phyloP scores from a whole-genome alignment of 805 yeast genomes.

The Jamesozyma jinghongensis region DNA sequence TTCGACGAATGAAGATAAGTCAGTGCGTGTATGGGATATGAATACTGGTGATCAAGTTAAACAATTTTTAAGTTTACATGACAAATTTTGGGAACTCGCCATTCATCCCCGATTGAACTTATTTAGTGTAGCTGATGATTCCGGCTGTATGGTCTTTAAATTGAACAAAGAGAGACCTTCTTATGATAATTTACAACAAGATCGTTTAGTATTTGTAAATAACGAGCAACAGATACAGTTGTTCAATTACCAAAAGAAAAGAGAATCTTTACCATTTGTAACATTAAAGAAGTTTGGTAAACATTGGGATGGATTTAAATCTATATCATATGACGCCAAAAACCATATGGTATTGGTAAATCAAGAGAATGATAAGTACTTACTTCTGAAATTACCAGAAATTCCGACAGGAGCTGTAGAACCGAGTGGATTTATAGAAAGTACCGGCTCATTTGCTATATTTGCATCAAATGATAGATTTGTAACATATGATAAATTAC shows the following conservation, averaged over 20 bases:
- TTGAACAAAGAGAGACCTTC: slow-evolving; percentile 90
- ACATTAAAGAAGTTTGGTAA: slow-evolving; percentile 77
- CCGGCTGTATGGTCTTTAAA: slow-evolving; percentile 98
- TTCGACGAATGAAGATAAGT: slow-evolving; percentile 92
- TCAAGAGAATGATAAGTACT: slow-evolving; percentile 55
- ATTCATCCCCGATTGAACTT: slow-evolving; percentile 83
- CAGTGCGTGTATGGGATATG: slow-evolving; percentile 95
- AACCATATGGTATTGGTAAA: slow-evolving; percentile 80
- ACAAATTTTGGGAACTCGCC: slow-evolving; percentile 86
- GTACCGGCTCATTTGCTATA: slow-evolving; percentile 76
- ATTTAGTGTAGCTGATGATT: slow-evolving; percentile 93
- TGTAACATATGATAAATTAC: slow-evolving; percentile 59
- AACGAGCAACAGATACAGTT: slow-evolving; percentile 78
- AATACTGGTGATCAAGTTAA: slow-evolving; percentile 86
- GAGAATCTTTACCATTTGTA: slow-evolving; percentile 65
- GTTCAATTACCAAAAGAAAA: slow-evolving; percentile 56
- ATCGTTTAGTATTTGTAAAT: slow-evolving; percentile 66
- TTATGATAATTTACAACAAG: slow-evolving; percentile 51
- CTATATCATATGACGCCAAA: slow-evolving; percentile 82
- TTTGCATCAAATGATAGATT: slow-evolving; percentile 92
- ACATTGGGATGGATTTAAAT: slow-evolving; percentile 75
- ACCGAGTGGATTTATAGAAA: slow-evolving; percentile 69
- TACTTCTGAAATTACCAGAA: slow-evolving; percentile 68
- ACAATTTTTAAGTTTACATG: slow-evolving; percentile 85
- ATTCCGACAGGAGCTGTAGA: slow-evolving; percentile 90